Base-by-base conservation (phyloP, 1,284 basidiomycete genomes). In the Cutaneotrichosporon sp. region DNA sequence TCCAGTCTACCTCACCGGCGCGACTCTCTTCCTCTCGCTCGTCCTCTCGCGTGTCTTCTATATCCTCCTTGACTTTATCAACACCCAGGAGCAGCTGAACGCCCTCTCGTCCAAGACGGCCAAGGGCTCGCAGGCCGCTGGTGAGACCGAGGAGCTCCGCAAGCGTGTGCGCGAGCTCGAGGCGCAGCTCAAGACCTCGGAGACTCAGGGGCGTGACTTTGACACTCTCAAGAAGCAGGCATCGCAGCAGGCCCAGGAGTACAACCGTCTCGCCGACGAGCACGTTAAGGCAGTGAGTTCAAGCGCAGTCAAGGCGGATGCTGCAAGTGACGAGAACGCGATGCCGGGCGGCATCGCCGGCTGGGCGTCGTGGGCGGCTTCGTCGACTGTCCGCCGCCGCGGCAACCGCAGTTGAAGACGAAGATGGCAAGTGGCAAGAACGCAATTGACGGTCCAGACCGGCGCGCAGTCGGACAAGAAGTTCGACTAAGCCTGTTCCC, bases 11-110 rank as follows among this genome's bases (percentile, higher is more conserved):
- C 84, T 97, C 22, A 97, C 94, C 13, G 92, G 92, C 1, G 92
- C 92, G 77, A 92, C 90, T 59, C 84, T 98, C 50, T 97, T 97
- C 87, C 87, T 97, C 34, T 94, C 92, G 18, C 87, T 95, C 58
- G 89, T 97, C 70, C 87, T 97, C 68, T 90, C 92, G 9, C 89
- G 94, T 70, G 92, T 90, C 5, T 95, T 95, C 82, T 89, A 89
- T 80, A 91, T 97, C 75, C 86, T 91, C 59, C 87, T 94, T 69
- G 92, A 97, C 77, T 88, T 97, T 64, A 90, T 97, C 71, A 87
- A 92, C 70, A 86, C 88, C 2, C 92, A 95, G 79, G 93, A 95
- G 72, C 87, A 92, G 72, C 91, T 91, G 73, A 87, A 87, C 31
- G 87, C 89, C 68, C 80, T 95, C 64, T 92, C 94, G 83, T 85